Evolutionary conservation across 2,329 filamentous ascomycete genomes (phyloP).

Genomic region (Venturia oleaginea): DNA sequence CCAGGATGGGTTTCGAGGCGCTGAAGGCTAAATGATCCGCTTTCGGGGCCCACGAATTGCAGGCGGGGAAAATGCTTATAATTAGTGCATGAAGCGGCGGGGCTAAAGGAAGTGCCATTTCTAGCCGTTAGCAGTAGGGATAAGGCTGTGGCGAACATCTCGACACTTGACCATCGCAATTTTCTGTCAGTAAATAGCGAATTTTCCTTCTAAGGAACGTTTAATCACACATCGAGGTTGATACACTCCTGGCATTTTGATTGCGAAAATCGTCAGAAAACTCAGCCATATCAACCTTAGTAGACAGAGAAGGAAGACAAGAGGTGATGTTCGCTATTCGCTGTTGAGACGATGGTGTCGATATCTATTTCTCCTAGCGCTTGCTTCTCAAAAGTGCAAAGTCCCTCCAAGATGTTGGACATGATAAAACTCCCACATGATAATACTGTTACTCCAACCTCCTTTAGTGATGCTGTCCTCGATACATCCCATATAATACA

Average conservation of each 20-base stretch:
- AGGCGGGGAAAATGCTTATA: neutral
- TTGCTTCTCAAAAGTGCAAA: neutral
- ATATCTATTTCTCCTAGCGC: neutral
- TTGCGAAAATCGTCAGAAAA: too few relatives aligned
- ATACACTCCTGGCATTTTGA: too few relatives aligned
- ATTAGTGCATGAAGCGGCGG: neutral
- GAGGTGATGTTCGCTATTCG: neutral
- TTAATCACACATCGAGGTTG: too few relatives aligned
- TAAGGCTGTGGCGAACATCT: neutral
- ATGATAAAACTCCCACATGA: neutral
- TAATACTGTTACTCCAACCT: neutral
- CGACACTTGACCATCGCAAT: neutral
- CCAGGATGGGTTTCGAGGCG: neutral
- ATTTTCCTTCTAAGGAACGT: too few relatives aligned
- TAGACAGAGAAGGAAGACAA: neutral
- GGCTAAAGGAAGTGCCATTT: neutral
- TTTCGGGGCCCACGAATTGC: neutral
- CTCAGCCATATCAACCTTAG: too few relatives aligned
- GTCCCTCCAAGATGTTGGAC: neutral
- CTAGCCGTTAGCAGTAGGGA: neutral
- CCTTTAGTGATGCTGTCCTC: neutral
- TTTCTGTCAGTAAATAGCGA: too few relatives aligned
- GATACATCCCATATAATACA: neutral
- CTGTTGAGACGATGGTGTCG: neutral
- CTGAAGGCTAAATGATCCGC: neutral